Base-by-base conservation (phyloP, 176 grass and related monocot species). In the Themeda triandra region DNA sequence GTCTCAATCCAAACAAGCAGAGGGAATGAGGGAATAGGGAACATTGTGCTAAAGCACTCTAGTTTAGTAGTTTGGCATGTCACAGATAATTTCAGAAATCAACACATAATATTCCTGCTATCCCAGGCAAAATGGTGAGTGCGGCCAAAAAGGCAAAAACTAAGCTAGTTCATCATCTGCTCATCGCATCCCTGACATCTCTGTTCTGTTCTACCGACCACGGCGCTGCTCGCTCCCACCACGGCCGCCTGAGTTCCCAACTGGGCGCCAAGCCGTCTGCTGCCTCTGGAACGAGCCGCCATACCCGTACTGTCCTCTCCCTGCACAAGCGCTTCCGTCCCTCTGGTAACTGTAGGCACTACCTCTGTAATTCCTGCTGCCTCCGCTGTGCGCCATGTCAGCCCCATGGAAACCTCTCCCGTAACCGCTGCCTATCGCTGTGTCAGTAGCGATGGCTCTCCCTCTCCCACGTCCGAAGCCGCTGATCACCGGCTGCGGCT, bases 221-320 rank as follows among this genome's bases (percentile, higher is more conserved):
- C 29, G 79, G 4, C 11, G 53, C 71, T 33, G 40, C 0, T 23
- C 58, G 10, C 56, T 60, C 23, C 23, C 23, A 60, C 56, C 56
- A 37, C 58, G 13, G 31, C 56, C 28, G 1, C 33, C 42, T 14
- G 63, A 30, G 12, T 76, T 51, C 29, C 59, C 73, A 7, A 39
- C 83, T 8, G 83, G 73, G 0, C 66, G 73, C 83, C 83, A 83
- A 10, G 25, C 78, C 0, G 21, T 35, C 32, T 72, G 28, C 79
- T 83, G 79, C 67, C 27, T 48, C 45, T 85, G 60, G 27, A 10
- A n/a, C 35, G 14, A 0, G 27, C 68, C 12, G 0, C 58, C 48
- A 51, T 51, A 13, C 72, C 29, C 10, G 2, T 30, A 13, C 15
- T 60, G 69, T 11, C 68, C 28, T 21, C n/a, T 32, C 28, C 64